Evolutionary conservation across 768 basidiomycete genomes (phyloP).

Genomic region (Amanita molliuscula): DNA sequence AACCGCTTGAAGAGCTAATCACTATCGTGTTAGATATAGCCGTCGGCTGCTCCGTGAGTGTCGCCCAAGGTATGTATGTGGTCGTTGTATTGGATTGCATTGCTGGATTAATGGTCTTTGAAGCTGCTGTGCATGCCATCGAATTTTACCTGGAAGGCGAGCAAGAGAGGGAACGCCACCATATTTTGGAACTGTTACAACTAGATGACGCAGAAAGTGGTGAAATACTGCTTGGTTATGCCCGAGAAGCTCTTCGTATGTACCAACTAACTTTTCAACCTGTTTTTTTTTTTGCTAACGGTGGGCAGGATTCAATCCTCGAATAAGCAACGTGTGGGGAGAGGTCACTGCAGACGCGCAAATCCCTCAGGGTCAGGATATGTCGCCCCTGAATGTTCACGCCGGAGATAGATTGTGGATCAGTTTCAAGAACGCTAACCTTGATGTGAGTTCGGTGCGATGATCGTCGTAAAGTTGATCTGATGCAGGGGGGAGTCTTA

Average conservation of each 20-base stretch:
- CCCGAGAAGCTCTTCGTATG: conserved; percentile 41
- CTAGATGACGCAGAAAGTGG: conserved; percentile 20
- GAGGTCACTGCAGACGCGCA: conserved; percentile 19
- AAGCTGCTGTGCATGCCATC: conserved; percentile 36
- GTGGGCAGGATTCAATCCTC: conserved; percentile 23
- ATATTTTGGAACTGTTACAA: conserved; percentile 26
- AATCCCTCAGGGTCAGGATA: conserved; percentile 25
- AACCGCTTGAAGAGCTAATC: conserved; percentile 30
- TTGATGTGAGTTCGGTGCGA: conserved; percentile 22
- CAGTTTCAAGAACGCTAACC: conserved; percentile 33
- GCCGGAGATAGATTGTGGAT: conserved; percentile 30
- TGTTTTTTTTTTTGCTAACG: background rate
- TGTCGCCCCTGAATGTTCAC: conserved; percentile 24
- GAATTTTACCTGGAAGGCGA: conserved; percentile 42
- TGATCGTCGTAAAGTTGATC: background rate
- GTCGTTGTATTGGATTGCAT: background rate
- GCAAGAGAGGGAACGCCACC: conserved; percentile 25
- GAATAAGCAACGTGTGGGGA: conserved; percentile 33
- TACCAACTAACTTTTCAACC: conserved; percentile 5
- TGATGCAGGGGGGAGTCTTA: conserved; percentile 7
- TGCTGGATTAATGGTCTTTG: background rate
- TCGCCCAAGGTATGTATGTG: conserved; percentile 32
- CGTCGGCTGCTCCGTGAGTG: conserved; percentile 35
- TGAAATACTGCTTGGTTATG: conserved; percentile 34
- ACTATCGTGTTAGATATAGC: conserved; percentile 36